Evolutionary conservation across 495 filamentous ascomycete species (phyloP).

Genomic region (Penicillium diatomitis): DNA sequence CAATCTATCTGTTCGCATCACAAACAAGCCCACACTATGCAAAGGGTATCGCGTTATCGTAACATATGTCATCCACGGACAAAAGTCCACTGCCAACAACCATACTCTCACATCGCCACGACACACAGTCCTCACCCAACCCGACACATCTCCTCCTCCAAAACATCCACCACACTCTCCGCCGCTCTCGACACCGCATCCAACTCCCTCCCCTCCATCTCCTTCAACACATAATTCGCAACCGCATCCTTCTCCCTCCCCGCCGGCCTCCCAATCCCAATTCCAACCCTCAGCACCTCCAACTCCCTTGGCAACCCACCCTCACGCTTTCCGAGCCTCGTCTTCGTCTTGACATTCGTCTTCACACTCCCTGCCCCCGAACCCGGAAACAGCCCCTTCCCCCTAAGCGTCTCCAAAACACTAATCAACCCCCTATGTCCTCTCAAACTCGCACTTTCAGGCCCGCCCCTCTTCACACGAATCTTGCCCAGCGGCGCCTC

Average conservation of each 20-base stretch:
- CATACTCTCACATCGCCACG: background rate
- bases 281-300: constrained; percentile 46
- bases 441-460: constrained; percentile 41
- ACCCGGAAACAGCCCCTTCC: constrained; percentile 22
- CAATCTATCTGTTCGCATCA: too few species aligned
- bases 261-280: constrained; percentile 65
- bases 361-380: background rate
- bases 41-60: background rate
- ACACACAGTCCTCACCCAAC: background rate
- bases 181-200: constrained; percentile 41
- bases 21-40: background rate
- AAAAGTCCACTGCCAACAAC: background rate
- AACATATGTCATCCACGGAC: background rate
- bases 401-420: constrained; percentile 40
- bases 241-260: constrained; percentile 49
- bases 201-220: constrained; percentile 46
- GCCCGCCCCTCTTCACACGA: constrained; percentile 45
- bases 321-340: background rate
- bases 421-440: constrained; percentile 80
- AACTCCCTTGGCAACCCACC: constrained; percentile 7
- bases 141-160: constrained; percentile 34
- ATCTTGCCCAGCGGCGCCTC: constrained; percentile 60
- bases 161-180: constrained; percentile 36
- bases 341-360: too few species aligned
- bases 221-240: constrained; percentile 56